These are phyloP conservation scores for Rosa chinensis DNA, from an alignment of 306 rosid genomes.

Conservation along the genomic window DNA sequence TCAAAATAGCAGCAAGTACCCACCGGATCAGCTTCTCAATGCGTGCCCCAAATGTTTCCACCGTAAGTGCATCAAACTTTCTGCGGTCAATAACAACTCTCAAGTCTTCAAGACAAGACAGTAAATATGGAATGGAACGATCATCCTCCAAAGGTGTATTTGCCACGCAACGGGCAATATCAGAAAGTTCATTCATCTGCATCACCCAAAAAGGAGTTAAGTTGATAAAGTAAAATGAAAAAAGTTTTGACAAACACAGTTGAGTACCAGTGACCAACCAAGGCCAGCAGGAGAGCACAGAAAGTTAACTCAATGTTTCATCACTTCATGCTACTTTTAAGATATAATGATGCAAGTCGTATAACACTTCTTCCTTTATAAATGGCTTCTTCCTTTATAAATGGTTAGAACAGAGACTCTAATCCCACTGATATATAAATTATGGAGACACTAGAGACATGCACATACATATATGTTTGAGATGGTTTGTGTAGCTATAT, in stretches of 20 bases:
- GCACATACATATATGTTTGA: not conserved
- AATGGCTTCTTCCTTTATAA: not conserved
- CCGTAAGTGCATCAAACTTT: slow-evolving; percentile 83
- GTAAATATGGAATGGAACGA: slow-evolving; percentile 56
- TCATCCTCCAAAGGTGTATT: slow-evolving; percentile 84
- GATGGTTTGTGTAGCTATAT: not conserved
- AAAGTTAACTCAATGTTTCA: not conserved
- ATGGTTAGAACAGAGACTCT: not conserved
- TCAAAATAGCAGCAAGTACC: slow-evolving; percentile 33
- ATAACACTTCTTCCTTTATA: not conserved
- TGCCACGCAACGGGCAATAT: slow-evolving; percentile 89
- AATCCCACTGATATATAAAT: not conserved
- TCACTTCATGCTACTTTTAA: slow-evolving; percentile 1
- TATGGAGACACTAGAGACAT: not conserved
- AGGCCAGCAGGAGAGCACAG: slow-evolving; percentile 8
- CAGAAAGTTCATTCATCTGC: slow-evolving; percentile 96
- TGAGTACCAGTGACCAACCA: slow-evolving; percentile 1
- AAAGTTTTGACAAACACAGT: slow-evolving; percentile 2
- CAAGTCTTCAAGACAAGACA: slow-evolving; percentile 89
- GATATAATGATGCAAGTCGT: not conserved
- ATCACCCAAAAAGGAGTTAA: slow-evolving; percentile 26
- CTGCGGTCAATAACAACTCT: slow-evolving; percentile 76
- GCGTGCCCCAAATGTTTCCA: slow-evolving; percentile 92
- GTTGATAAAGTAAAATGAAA: slow-evolving; percentile 13
- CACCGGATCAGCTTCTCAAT: slow-evolving; percentile 90